Percentiles rank a stretch among this genome's conserved stretches.
These are phyloP conservation scores for Pythium brachiatum DNA, from an alignment of 352 stramenopile species.

Conservation along the genomic window DNA sequence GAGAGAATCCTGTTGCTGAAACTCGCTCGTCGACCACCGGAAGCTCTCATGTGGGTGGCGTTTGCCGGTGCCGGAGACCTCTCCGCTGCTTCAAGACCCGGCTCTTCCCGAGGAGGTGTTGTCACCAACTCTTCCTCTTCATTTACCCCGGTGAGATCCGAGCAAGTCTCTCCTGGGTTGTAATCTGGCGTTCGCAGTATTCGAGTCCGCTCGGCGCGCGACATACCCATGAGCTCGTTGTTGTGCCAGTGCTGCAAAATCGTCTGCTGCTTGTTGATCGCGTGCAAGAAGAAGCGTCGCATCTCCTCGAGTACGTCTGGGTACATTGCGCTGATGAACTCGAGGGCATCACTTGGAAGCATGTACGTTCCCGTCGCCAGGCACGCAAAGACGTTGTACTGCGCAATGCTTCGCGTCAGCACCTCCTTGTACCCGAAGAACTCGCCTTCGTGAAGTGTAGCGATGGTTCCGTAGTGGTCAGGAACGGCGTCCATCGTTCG, in stretches of 20 bases:
- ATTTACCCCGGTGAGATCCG: constrained; percentile 11
- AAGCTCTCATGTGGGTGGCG: not conserved
- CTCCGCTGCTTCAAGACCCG: not conserved
- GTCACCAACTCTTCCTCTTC: constrained; percentile 3
- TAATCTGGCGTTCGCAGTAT: constrained; percentile 27
- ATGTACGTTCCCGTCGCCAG: constrained; percentile 61
- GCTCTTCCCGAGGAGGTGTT: not conserved
- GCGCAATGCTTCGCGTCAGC: constrained; percentile 46
- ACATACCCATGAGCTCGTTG: constrained; percentile 66
- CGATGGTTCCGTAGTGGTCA: constrained; percentile 42
- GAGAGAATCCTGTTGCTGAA: not conserved
- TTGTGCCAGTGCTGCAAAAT: constrained; percentile 70
- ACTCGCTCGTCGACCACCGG: not conserved
- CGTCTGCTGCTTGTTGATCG: constrained; percentile 74
- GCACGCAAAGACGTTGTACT: constrained; percentile 72
- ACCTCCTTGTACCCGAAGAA: constrained; percentile 83
- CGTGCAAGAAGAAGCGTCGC: constrained; percentile 64
- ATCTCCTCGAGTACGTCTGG: constrained; percentile 67
- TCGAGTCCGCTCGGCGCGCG: constrained; percentile 34
- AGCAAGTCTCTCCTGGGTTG: not conserved
- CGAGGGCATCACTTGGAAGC: constrained; percentile 55
- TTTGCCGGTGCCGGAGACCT: not conserved
- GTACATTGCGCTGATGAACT: constrained; percentile 49
- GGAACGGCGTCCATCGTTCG: constrained; percentile 27
- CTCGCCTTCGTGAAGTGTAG: constrained; percentile 68